Base-by-base conservation (phyloP, 139 green algal genomes). In the Spirogloea muscicola region DNA sequence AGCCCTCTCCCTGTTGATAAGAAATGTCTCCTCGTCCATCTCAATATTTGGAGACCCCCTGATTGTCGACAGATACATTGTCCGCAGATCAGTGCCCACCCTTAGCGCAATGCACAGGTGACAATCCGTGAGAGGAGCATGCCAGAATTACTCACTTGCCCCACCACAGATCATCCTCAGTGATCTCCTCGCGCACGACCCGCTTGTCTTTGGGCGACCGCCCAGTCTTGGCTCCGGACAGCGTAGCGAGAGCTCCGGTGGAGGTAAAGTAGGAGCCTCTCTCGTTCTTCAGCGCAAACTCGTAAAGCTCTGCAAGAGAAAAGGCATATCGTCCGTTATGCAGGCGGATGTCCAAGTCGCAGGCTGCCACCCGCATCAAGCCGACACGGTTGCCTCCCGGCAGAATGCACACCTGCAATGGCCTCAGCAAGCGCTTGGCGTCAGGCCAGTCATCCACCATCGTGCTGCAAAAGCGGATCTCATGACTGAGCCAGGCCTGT, bases 161-260 rank as follows among this genome's bases (percentile, higher is more conserved):
- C 74, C 71, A 83, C 76, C 76, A 83, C 58, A 83, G 27, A 43
- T 83, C 74, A 41, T 68, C 38, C 58, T 49, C 4, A 16, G 58
- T 64, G 42, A n/a, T 55, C 13, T 59, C 61, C 27, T 97, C 90
- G 3, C 86, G 82, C 64, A 98, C 91, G 5, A 98, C 86, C 43
- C 92, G 88, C 89, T 96, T 97, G 90, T 97, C 92, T 39, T 88
- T 90, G 49, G 92, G 92, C 41, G 82, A 92, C 34, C 92, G 89
- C 3, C 92, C 92, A 49, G 91, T 96, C 85, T 94, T 96, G 31
- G 86, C 88, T 31, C 91, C 91, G 39, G 88, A 93, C 41, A 89
- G 79, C 5, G 89, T 90, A 3, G 88, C 84, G n/a, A 97, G 68
- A 0, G 92, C 92, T 21, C 92, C 92, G 9, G 40, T 82, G 25